Percentiles rank a stretch among this genome's conserved stretches.
phyloP scores from a whole-genome alignment of 306 rosid species.

The Begonia masoniana region DNA sequence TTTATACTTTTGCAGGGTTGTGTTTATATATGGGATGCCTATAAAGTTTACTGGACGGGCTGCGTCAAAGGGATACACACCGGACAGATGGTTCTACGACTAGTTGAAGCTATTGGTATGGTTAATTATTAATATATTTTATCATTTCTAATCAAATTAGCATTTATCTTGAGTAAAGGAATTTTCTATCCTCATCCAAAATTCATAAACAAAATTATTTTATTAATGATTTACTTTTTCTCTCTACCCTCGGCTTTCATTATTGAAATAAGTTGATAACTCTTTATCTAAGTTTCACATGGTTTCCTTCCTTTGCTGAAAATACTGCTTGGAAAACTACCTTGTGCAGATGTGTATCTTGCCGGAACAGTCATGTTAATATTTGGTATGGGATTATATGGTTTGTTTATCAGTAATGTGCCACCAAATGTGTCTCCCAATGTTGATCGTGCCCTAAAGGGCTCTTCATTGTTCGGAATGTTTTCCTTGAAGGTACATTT shows the following conservation, averaged over 20 bases:
- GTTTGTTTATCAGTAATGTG: constrained; percentile 73
- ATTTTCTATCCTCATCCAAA: neutral
- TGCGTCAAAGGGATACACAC: constrained; percentile 86
- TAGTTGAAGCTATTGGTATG: constrained; percentile 95
- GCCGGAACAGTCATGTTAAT: constrained; percentile 98
- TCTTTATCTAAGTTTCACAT: neutral
- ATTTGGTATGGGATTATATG: constrained; percentile 89
- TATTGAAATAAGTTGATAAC: neutral
- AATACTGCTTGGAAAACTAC: constrained; percentile 8
- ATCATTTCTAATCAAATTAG: neutral
- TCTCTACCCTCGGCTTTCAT: neutral
- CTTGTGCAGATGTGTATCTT: constrained; percentile 85
- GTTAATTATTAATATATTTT: neutral
- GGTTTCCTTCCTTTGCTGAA: constrained; percentile 3
- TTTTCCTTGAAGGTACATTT: constrained; percentile 73
- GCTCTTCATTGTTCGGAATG: constrained; percentile 92
- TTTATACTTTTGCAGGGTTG: constrained; percentile 57
- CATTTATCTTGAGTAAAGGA: neutral
- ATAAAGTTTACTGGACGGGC: constrained; percentile 79
- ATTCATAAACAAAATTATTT: neutral
- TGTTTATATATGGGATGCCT: constrained; percentile 64
- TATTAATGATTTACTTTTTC: too few species aligned
- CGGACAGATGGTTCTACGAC: constrained; percentile 76
- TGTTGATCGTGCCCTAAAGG: constrained; percentile 61
- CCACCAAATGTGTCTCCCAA: constrained; percentile 35